A percentile compares a stretch with the other conserved stretches of the same genome.
Evolutionary conservation across 164 flowering plant genomes (phyloP).

Genomic region (Umbilicus rupestris): DNA sequence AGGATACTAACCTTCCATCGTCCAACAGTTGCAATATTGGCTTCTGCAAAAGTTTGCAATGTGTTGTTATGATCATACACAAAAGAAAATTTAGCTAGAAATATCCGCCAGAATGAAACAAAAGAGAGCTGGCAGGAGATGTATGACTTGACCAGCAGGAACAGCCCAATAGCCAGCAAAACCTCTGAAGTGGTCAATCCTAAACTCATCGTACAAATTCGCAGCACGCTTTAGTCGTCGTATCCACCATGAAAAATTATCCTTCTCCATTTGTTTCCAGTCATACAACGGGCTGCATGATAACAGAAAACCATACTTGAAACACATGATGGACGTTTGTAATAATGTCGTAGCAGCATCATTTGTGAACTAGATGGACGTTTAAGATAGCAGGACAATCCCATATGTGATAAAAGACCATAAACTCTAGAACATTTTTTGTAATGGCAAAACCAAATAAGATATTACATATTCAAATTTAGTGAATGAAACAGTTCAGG

Average conservation of each 20-base stretch:
- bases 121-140: neutral
- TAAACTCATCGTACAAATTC: constrained; percentile 80
- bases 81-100: neutral
- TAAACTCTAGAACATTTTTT: too few species aligned
- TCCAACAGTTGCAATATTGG: constrained; percentile 73
- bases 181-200: constrained; percentile 97
- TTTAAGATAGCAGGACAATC: too few species aligned
- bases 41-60: constrained; percentile 47
- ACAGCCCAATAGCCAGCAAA: constrained; percentile 98
- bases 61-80: neutral
- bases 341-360: neutral
- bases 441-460: too few species aligned
- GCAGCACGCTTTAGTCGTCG: constrained; percentile 65
- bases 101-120: neutral
- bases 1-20: constrained; percentile 71
- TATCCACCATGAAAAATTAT: constrained; percentile 88
- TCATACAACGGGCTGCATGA: constrained; percentile 45
- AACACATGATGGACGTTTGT: neutral
- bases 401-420: too few species aligned
- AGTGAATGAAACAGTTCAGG: neutral
- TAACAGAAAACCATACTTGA: neutral
- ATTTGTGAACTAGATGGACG: neutral
- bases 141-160: constrained; percentile 67
- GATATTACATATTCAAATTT: too few species aligned
- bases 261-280: constrained; percentile 92